Base-by-base conservation (phyloP, 176 grass and related monocot species). In the Secale cereale region DNA sequence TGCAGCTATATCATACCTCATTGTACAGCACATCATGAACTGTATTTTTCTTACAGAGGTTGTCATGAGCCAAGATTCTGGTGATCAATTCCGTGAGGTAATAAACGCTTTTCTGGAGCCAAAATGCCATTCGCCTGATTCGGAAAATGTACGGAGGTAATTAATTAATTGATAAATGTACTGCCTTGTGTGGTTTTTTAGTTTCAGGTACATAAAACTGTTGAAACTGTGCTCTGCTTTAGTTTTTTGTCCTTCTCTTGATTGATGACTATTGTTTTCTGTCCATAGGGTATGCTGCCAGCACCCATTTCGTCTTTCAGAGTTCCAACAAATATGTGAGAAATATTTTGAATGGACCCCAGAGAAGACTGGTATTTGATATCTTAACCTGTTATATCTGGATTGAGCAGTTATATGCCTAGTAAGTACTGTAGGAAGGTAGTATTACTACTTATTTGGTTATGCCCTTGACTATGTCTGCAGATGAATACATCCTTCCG, bases 401-500 rank as follows among this genome's bases (percentile, higher is more conserved):
- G 25, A 61, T 78, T 82, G 54, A 29, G 79, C 23, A 50, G 78
- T 43, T 66, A 74, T 59, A 39, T 81, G 59, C n/a, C 14, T 37
- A 37, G 36, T 8, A 37, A 37, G 56, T n/a, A n/a, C 41, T 12
- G 14, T 62, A 50, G 74, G n/a, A 63, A 70, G 36, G 60, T 33
- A 81, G 20, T 37, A 31, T 10, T n/a, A 56, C 9, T n/a, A 56
- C 78, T 64, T 82, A 77, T 17, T 77, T 7, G 36, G 6, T 37
- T 69, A 65, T 78, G 85, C 54, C 20, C 54, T 82, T 86, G 20
- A 74, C 32, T 50, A 65, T 73, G 19, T 70, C 39, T 89, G 65
- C 81, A 98, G 91, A 98, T 85, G 82, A 93, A 79, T 98, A 98
- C 93, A 93, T 95, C 80, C 90, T 98, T 80, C 93, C 95, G 10